Conservation (phyloP, 2,329 filamentous ascomycete genomes). For the Botrytis porri region DNA sequence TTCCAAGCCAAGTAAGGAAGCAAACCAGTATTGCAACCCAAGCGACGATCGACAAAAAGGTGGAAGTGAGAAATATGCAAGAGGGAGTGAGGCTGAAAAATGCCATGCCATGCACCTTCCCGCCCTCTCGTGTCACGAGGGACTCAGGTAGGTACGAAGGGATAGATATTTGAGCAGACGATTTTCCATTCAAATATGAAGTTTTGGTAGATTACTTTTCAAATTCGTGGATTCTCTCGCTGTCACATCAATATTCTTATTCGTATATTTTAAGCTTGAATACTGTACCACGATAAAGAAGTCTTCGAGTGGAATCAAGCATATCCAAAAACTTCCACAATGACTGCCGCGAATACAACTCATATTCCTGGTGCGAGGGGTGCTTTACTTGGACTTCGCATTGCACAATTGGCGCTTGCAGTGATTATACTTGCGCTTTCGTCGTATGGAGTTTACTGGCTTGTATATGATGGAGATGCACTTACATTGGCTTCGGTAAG, state of each 20-base stretch:
- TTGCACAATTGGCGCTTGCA: constrained; percentile 11
- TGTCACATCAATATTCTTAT: not conserved
- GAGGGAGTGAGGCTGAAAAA: constrained; percentile 3
- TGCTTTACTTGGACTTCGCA: not conserved
- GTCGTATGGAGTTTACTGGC: constrained; percentile 2
- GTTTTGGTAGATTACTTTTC: not conserved
- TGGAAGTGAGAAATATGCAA: not conserved
- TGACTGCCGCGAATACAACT: not conserved
- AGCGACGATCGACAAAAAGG: not conserved
- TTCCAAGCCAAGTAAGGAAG: not conserved
- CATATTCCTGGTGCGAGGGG: not conserved
- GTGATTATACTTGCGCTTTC: constrained; percentile 10
- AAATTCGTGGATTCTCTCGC: not conserved
- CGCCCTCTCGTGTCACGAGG: not conserved
- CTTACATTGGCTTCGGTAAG: constrained; percentile 16
- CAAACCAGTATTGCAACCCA: not conserved
- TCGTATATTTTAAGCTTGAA: not conserved
- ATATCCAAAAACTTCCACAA: not conserved
- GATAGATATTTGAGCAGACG: not conserved
- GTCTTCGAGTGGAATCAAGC: too few relatives aligned
- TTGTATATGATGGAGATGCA: constrained; percentile 4
- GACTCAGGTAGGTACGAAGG: not conserved
- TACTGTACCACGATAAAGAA: not conserved
- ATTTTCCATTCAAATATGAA: not conserved
- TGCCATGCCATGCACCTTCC: constrained; percentile 13